Percentiles rank a stretch among this genome's conserved stretches.
Conservation (phyloP, 257 asterid genomes). For the Mitragyna speciosa region DNA sequence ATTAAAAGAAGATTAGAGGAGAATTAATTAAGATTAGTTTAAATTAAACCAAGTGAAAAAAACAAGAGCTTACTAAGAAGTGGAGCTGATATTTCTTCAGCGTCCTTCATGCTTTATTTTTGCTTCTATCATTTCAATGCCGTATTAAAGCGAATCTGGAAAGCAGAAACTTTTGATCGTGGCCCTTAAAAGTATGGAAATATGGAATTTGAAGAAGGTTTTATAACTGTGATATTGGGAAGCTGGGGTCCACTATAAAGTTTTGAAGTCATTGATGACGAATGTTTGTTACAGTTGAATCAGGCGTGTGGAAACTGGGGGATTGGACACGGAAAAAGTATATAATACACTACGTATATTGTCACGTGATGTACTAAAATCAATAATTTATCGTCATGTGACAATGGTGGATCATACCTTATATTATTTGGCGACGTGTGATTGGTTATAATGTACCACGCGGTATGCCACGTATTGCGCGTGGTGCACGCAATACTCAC, state of each 20-base stretch:
- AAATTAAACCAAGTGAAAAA: neutral
- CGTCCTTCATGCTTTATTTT: constrained; percentile 14
- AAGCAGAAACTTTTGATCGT: neutral
- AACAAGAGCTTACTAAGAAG: constrained; percentile 28
- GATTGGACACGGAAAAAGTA: no score
- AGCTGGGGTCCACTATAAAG: neutral
- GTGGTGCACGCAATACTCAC: no score
- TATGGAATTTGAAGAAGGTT: no score
- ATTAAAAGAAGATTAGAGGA: neutral
- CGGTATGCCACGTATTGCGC: no score
- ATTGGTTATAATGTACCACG: no score
- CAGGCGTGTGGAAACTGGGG: no score
- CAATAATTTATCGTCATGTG: no score
- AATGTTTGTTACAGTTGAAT: no score
- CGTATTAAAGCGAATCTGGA: neutral
- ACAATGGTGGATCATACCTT: no score
- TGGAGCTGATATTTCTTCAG: constrained; percentile 32
- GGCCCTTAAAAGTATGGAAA: constrained; percentile 1
- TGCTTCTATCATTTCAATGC: neutral
- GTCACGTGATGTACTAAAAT: no score
- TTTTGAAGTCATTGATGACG: neutral
- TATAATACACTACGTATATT: no score
- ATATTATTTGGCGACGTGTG: no score
- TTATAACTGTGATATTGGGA: neutral
- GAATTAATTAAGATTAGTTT: neutral